Evolutionary conservation across 768 basidiomycete genomes (phyloP), one percentile per base, ranked within the genome.

Genomic region (Astraeus odoratus): DNA sequence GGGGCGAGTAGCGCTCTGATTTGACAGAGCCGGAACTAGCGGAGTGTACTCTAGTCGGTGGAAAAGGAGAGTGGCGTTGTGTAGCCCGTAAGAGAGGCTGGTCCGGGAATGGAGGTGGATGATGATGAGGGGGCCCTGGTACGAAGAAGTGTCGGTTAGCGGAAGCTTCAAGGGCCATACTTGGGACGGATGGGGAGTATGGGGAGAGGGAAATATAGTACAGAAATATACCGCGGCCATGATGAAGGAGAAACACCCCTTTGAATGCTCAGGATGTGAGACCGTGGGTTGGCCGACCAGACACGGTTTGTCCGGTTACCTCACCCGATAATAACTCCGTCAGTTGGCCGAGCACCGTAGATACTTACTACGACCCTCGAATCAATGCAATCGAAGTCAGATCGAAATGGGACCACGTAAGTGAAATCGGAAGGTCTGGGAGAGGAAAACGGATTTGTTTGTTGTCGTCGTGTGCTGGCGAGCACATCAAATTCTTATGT

Each of bases 1-100:
- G 52, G 0, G 61, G 48, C 3, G 60, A 52, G 24, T 58, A 56
- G 1, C 51, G 45, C 44, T 63, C 62, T 7, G 64, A 64, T 48
- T 63, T 63, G 16, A 63, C 55, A 13, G 62, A 57, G 15, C 41
- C 41, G 12, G 42, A 48, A 19, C 50, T 36, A 15, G 41, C 37
- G 20, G 50, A 48, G n/a, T 48, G 37, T 37, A 40, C 18, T 12
- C 36, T 36, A 15, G 27, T 15, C 12, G 47, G 37, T 13, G 59
- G 20, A 20, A 51, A 42, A 8, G 27, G 19, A 1, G 56, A 44
- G 18, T 50, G 27, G 34, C 38, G 33, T 16, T 38, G 44, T 4
- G 37, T 24, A 13, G 44, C 25, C 10, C 42, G 34, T 13, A 15
- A 16, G 35, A 12, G 40, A 12, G 37, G 29, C 20, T 39, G 29